Conservation (phyloP, 495 filamentous ascomycete genomes). For the Neurospora sp. region DNA sequence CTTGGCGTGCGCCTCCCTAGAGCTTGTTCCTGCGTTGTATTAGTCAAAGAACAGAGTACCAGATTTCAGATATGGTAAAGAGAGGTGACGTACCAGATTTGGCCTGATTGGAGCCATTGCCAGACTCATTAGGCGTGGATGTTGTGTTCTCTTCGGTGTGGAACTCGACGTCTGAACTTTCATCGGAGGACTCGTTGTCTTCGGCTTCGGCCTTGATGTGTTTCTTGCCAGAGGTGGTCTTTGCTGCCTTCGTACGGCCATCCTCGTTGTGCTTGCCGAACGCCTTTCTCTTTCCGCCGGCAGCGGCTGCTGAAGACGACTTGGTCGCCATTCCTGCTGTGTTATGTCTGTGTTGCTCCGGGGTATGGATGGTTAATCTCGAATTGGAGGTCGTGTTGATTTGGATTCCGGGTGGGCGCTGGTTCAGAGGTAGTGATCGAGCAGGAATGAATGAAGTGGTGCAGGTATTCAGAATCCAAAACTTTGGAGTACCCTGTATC, state of each 20-base stretch:
- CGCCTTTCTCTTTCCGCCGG: slow-evolving; percentile 32
- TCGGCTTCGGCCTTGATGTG: slow-evolving; percentile 26
- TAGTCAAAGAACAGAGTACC: slow-evolving; percentile 6
- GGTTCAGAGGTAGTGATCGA: not conserved
- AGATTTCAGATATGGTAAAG: not conserved
- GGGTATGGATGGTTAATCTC: not conserved
- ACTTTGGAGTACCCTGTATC: not conserved
- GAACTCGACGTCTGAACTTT: not conserved
- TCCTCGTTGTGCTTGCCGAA: slow-evolving; percentile 24
- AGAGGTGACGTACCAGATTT: not conserved
- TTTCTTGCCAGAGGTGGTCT: slow-evolving; percentile 24
- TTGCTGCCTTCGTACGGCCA: slow-evolving; percentile 35
- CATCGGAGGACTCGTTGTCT: slow-evolving; percentile 25
- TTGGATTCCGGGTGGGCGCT: not conserved
- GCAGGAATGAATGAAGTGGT: not conserved
- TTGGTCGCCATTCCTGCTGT: slow-evolving; percentile 13
- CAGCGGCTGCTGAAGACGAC: slow-evolving; percentile 12
- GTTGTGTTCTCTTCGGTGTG: not conserved
- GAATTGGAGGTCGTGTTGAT: not conserved
- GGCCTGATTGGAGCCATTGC: not conserved
- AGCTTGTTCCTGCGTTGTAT: slow-evolving; percentile 31
- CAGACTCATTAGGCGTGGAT: not conserved
- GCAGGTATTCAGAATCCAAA: not conserved
- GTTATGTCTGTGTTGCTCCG: not conserved
- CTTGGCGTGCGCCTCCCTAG: slow-evolving; percentile 81